phyloP scores from a whole-genome alignment of 208 protist genomes.

The Crithidia acanthocephali region DNA sequence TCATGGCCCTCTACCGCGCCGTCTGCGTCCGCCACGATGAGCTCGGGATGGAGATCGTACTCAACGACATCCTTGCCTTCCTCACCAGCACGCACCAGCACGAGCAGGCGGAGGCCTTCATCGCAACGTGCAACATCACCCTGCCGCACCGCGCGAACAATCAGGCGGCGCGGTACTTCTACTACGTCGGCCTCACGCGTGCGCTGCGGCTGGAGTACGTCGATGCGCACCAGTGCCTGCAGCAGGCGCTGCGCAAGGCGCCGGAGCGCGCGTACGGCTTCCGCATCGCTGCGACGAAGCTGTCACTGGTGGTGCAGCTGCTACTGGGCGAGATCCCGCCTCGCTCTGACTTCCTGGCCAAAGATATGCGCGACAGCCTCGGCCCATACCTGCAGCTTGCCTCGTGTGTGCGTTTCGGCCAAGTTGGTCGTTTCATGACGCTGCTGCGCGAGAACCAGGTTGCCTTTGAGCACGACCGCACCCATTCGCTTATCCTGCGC shows the following conservation, averaged over 20 bases:
- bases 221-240: conserved; percentile 93
- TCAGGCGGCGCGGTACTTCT: conserved; percentile 96
- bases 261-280: conserved; percentile 96
- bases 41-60: conserved; percentile 81
- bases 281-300: conserved; percentile 93
- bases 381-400: conserved; percentile 96
- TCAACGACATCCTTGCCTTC: conserved; percentile 89
- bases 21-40: conserved; percentile 90
- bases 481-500: conserved; percentile 95
- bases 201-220: conserved; percentile 97
- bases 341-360: conserved; percentile 87
- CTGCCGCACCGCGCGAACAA: conserved; percentile 87
- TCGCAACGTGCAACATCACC: conserved; percentile 83
- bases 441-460: conserved; percentile 90
- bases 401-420: conserved; percentile 95
- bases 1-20: conserved; percentile 86
- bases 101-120: conserved; percentile 86
- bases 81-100: conserved; percentile 74
- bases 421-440: conserved; percentile 94
- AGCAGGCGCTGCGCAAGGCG: conserved; percentile 96
- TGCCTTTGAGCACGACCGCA: conserved; percentile 95
- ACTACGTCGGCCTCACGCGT: conserved; percentile 96
- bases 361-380: conserved; percentile 89
- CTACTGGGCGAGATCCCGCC: conserved; percentile 98
- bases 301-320: conserved; percentile 96